Evolutionary conservation across 2,329 filamentous ascomycete genomes (phyloP).

Genomic region (Xylariaceae sp.): DNA sequence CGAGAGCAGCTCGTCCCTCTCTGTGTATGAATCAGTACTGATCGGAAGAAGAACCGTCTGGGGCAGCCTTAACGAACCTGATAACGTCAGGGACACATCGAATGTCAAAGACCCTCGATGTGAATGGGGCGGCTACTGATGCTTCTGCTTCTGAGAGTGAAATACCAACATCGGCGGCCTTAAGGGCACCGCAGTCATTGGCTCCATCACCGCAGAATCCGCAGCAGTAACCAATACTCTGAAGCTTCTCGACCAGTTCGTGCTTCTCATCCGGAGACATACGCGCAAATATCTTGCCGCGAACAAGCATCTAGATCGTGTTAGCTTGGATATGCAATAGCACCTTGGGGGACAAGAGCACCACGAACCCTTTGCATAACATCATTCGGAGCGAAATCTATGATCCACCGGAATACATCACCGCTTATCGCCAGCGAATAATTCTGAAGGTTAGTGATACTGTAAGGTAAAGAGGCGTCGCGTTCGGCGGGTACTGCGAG

Average conservation of each 20-base stretch:
- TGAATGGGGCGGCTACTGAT: conserved; percentile 96
- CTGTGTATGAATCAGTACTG: conserved; percentile 37
- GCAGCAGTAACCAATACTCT: conserved; percentile 90
- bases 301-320: conserved; percentile 72
- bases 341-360: neutral
- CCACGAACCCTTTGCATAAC: conserved; percentile 61
- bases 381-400: conserved; percentile 82
- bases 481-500: conserved; percentile 61
- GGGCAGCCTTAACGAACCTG: conserved; percentile 42
- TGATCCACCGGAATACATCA: conserved; percentile 93
- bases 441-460: conserved; percentile 73
- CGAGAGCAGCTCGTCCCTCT: conserved; percentile 86
- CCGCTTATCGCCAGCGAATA: conserved; percentile 87
- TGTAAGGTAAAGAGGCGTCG: conserved; percentile 80
- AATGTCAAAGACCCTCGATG: conserved; percentile 91
- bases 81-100: conserved; percentile 92
- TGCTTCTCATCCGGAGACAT: conserved; percentile 99
- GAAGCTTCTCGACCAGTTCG: conserved; percentile 92
- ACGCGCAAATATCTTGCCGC: conserved; percentile 88
- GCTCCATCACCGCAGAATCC: conserved; percentile 97
- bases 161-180: conserved; percentile 95
- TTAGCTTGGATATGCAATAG: conserved; percentile 10
- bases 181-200: conserved; percentile 94
- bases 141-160: conserved; percentile 96
- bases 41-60: neutral